Evolutionary conservation across 345 rosid genomes (phyloP).

Genomic region (Sapria himalayana): DNA sequence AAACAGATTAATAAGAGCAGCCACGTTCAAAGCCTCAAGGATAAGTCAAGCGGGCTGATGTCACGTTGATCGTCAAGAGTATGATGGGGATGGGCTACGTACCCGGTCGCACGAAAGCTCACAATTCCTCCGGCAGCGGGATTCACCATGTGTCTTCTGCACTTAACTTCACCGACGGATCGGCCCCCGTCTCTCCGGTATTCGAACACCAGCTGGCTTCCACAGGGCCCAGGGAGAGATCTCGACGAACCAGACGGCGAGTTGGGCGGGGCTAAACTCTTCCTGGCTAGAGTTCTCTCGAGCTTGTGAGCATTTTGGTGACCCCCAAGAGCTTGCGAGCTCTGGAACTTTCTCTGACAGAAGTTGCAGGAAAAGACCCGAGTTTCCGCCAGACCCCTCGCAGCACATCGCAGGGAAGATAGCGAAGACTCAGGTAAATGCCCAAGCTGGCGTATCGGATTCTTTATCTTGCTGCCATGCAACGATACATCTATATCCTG

Average conservation of each 20-base stretch:
- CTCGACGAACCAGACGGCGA: conserved; percentile 8
- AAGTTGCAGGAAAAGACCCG: conserved; percentile 80
- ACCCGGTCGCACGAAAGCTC: conserved; percentile 17
- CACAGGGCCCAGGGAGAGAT: conserved; percentile 6
- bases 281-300: conserved; percentile 80
- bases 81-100: conserved; percentile 21
- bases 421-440: conserved; percentile 12
- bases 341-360: conserved; percentile 77
- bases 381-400: conserved; percentile 20
- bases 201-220: conserved; percentile 13
- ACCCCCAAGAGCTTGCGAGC: conserved; percentile 98
- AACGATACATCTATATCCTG: too few relatives aligned
- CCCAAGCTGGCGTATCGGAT: too few relatives aligned
- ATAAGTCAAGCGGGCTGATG: conserved; percentile 49
- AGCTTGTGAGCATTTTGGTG: conserved; percentile 97
- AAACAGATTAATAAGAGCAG: conserved; percentile 3
- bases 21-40: conserved; percentile 47
- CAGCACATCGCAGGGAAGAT: conserved; percentile 11
- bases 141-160: conserved; percentile 11
- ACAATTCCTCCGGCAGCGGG: conserved; percentile 9
- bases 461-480: too few relatives aligned
- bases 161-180: conserved; percentile 12
- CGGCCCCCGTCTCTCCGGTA: conserved; percentile 17
- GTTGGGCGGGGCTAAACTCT: conserved; percentile 31
- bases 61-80: conserved; percentile 41